phyloP scores from a whole-genome alignment of 768 basidiomycete species.

The Mycena kentingensis region DNA sequence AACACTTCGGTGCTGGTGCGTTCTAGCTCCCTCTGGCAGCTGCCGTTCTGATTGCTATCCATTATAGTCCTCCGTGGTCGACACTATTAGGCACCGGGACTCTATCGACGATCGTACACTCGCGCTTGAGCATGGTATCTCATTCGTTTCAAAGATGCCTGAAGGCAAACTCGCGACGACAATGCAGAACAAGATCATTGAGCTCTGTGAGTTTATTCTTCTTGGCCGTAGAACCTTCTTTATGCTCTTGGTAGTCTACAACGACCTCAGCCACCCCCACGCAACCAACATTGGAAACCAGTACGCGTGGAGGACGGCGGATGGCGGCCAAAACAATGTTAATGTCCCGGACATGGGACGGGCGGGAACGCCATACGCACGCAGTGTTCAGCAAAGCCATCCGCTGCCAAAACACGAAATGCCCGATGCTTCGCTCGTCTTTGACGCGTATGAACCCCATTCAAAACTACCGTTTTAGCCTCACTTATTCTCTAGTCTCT shows the following conservation, averaged over 20 bases:
- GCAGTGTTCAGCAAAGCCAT: conserved; percentile 73
- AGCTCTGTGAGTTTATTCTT: conserved; percentile 50
- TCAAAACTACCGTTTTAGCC: background rate
- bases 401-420: conserved; percentile 67
- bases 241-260: conserved; percentile 57
- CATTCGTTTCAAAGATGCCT: conserved; percentile 61
- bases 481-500: conserved; percentile 35
- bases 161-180: conserved; percentile 41
- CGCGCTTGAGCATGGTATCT: conserved; percentile 73
- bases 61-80: conserved; percentile 58
- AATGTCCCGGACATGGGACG: conserved; percentile 71
- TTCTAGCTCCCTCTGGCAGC: conserved; percentile 22
- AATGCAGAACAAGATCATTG: conserved; percentile 50
- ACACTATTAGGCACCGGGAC: conserved; percentile 58
- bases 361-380: conserved; percentile 78
- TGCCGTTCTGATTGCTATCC: background rate
- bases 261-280: conserved; percentile 80
- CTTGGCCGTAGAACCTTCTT: background rate
- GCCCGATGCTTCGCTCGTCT: conserved; percentile 79
- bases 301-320: conserved; percentile 70
- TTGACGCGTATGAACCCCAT: conserved; percentile 61
- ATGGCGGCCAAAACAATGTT: conserved; percentile 79
- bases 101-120: conserved; percentile 78
- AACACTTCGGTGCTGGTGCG: conserved; percentile 46
- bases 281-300: conserved; percentile 64